Evolutionary conservation across 202 grass and related monocot genomes (phyloP).

Genomic region (Setaria viridis): DNA sequence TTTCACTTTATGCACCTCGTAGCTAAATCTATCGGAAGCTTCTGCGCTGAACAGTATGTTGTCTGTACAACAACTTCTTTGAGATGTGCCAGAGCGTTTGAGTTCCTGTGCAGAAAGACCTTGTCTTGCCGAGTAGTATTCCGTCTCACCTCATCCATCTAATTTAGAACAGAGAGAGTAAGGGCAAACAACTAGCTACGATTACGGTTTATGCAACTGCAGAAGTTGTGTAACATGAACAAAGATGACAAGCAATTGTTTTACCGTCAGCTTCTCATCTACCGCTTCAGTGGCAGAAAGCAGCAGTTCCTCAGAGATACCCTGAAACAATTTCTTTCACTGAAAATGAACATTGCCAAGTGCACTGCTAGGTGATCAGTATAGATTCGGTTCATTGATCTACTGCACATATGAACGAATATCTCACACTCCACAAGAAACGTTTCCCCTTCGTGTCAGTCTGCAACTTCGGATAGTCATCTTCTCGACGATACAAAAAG

Average conservation of each 20-base stretch:
- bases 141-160: slow-evolving; percentile 52
- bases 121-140: slow-evolving; percentile 53
- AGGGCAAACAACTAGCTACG: not conserved
- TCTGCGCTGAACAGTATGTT: not conserved
- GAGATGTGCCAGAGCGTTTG: slow-evolving; percentile 21
- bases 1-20: slow-evolving; percentile 33
- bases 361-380: not conserved
- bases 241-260: not conserved
- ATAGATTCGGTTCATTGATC: not conserved
- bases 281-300: slow-evolving; percentile 35
- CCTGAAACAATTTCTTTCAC: slow-evolving; percentile 35
- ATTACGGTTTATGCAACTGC: not conserved
- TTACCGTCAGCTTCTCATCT: slow-evolving; percentile 59
- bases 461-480: slow-evolving; percentile 22
- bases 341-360: not conserved
- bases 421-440: slow-evolving; percentile 59
- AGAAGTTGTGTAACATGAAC: not conserved
- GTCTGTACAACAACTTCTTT: not conserved
- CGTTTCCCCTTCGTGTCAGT: slow-evolving; percentile 46
- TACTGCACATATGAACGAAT: not conserved
- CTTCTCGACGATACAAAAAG: slow-evolving; percentile 42
- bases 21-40: slow-evolving; percentile 24
- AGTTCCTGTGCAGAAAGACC: slow-evolving; percentile 49
- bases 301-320: slow-evolving; percentile 44
- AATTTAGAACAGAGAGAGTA: not conserved